These are phyloP conservation scores for Lactarius sanguifluus DNA, from an alignment of 768 basidiomycete species.

Conservation along the genomic window DNA sequence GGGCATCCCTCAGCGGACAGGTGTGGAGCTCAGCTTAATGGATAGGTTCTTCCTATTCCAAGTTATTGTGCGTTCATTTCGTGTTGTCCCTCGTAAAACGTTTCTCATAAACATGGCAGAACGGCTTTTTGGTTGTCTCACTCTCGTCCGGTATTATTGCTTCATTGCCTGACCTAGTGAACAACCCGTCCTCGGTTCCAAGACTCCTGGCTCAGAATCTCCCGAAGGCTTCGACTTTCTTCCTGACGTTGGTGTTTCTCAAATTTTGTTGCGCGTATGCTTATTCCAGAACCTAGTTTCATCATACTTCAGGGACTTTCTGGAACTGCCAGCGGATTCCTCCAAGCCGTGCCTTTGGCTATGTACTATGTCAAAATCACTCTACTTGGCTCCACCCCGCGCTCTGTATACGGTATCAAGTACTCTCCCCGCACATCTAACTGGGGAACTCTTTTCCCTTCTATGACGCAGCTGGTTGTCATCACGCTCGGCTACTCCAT, in stretches of 20 bases:
- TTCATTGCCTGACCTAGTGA: conserved; percentile 58
- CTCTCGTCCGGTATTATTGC: conserved; percentile 80
- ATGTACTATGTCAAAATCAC: conserved; percentile 91
- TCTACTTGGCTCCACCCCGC: conserved; percentile 85
- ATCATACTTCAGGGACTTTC: conserved; percentile 79
- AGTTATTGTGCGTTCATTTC: conserved; percentile 63
- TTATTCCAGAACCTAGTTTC: conserved; percentile 47
- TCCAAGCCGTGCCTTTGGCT: conserved; percentile 70
- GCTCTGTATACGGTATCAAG: conserved; percentile 81
- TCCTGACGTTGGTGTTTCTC: conserved; percentile 64
- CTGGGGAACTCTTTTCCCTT: conserved; percentile 79
- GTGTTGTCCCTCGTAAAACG: not conserved
- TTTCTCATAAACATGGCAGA: conserved; percentile 45
- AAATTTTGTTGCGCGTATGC: not conserved
- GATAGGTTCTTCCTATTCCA: conserved; percentile 89
- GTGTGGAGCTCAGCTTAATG: conserved; percentile 89
- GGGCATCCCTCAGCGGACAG: conserved; percentile 83
- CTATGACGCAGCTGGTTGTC: conserved; percentile 74
- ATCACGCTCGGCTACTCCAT: conserved; percentile 83
- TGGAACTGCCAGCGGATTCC: conserved; percentile 75
- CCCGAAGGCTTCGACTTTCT: conserved; percentile 85
- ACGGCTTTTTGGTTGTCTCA: conserved; percentile 92
- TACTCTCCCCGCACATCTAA: conserved; percentile 63
- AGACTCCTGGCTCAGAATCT: conserved; percentile 72
- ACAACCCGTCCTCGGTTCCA: conserved; percentile 71